Evolutionary conservation across 176 grass and related monocot genomes (phyloP), one percentile per base, ranked within the genome.

Genomic region (Musa acuminata): DNA sequence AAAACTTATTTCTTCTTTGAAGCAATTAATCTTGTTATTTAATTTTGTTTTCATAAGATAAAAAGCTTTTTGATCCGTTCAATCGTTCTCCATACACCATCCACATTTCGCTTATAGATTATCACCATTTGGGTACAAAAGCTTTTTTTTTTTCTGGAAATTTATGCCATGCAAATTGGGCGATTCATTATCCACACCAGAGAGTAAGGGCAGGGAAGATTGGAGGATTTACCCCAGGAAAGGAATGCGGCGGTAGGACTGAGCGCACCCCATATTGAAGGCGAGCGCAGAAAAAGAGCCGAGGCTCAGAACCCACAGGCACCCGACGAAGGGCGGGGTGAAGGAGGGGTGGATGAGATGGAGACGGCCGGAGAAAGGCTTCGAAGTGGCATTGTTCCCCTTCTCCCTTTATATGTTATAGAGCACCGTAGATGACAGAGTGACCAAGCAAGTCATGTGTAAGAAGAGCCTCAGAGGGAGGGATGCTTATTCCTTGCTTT

Each of bases 221-320:
- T 23, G 27, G 55, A 27, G 57, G 12, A 21, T 62, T 80, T 75
- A 76, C 86, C 75, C 66, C 79, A 13, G 35, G 62, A 85, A 88
- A 70, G 77, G 80, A 62, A 83, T 50, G 55, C 71, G 74, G 57
- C 71, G 70, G 21, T 71, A 78, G 73, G 83, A 89, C 53, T 88
- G 74, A 78, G 72, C 49, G 78, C 86, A 88, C 75, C 86, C 86
- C 81, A 78, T 86, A 71, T 63, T 88, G 80, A 67, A 84, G 57
- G 81, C 75, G 62, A 88, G 23, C 29, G 77, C 55, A 17, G 83
- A 78, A 50, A 87, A 11, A 19, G 82, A 69, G 24, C 88, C 72
- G 83, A 89, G 55, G 78, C 83, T 84, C n/a, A 92, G 79, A 59
- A 89, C 82, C 58, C 84, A 78, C 20, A 92, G 43, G 0, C 78